Evolutionary conservation across 108 stramenopile species (phyloP).

Genomic region (Cylindrotheca closterium): DNA sequence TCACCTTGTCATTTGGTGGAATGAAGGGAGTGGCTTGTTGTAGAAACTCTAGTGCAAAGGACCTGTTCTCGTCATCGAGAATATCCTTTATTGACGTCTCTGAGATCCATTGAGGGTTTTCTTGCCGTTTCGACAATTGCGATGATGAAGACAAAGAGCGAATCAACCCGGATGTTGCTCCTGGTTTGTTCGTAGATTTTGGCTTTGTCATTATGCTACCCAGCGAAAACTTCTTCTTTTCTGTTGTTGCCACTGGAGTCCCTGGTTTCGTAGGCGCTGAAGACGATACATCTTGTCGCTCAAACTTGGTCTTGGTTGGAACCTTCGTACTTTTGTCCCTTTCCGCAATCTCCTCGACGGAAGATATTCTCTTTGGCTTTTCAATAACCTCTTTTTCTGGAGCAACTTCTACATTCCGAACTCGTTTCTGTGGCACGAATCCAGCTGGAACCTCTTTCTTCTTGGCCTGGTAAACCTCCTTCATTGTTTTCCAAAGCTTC

Average conservation of each 20-base stretch:
- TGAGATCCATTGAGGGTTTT: conserved; percentile 11
- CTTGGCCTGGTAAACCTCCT: conserved; percentile 16
- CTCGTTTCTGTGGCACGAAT: conserved; percentile 14
- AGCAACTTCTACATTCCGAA: not conserved
- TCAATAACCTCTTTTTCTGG: not conserved
- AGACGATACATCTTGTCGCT: no score
- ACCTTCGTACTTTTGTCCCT: not conserved
- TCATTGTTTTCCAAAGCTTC: conserved; percentile 11
- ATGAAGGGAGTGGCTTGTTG: conserved; percentile 20
- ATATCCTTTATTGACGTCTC: not conserved
- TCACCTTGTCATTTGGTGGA: conserved; percentile 15
- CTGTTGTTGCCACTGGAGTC: not conserved
- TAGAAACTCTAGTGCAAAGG: conserved; percentile 42
- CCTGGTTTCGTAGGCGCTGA: not conserved
- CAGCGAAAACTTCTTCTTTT: conserved; percentile 35
- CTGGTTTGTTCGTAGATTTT: conserved; percentile 3
- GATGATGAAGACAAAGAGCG: not conserved
- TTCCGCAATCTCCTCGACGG: conserved; percentile 1
- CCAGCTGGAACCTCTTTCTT: conserved; percentile 22
- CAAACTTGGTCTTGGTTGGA: not conserved
- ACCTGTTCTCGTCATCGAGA: conserved; percentile 19
- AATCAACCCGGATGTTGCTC: not conserved
- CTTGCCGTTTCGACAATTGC: not conserved
- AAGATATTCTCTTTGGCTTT: not conserved
- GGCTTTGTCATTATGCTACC: conserved; percentile 23